Evolutionary conservation across 495 filamentous ascomycete species (phyloP).

Genomic region (Penicillium mononematosum): DNA sequence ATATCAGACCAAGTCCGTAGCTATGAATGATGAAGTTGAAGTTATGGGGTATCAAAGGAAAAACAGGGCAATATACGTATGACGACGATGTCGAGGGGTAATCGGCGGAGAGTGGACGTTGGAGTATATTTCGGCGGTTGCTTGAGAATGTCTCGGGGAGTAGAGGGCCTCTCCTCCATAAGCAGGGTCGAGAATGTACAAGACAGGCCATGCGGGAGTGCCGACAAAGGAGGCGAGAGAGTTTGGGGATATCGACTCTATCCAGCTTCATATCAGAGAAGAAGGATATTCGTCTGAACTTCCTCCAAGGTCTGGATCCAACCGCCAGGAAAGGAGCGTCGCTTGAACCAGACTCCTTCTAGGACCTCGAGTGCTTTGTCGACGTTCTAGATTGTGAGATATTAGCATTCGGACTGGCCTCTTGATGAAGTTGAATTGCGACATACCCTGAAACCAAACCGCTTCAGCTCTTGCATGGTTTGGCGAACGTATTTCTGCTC

Average conservation of each 20-base stretch:
- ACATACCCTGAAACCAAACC: conserved; percentile 40
- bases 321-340: conserved; percentile 37
- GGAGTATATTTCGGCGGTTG: neutral
- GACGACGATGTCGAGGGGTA: neutral
- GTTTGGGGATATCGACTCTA: neutral
- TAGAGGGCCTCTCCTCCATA: no score
- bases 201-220: no score
- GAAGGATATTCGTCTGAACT: conserved; percentile 37
- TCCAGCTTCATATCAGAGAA: conserved; percentile 17
- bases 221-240: neutral
- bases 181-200: no score
- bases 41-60: conserved; percentile 4
- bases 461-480: conserved; percentile 37
- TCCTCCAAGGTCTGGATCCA: conserved; percentile 44
- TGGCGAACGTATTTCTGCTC: conserved; percentile 39
- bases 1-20: neutral
- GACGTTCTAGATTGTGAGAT: conserved; percentile 28
- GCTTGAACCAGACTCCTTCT: conserved; percentile 40
- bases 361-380: conserved; percentile 38
- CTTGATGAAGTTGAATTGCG: neutral
- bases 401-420: conserved; percentile 6
- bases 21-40: neutral
- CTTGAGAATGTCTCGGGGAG: no score
- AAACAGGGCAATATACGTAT: neutral
- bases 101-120: neutral